A percentile compares a stretch with the other conserved stretches of the same genome.
Conservation (phyloP, 805 yeast genomes). For the Candida cerambycidarum region DNA sequence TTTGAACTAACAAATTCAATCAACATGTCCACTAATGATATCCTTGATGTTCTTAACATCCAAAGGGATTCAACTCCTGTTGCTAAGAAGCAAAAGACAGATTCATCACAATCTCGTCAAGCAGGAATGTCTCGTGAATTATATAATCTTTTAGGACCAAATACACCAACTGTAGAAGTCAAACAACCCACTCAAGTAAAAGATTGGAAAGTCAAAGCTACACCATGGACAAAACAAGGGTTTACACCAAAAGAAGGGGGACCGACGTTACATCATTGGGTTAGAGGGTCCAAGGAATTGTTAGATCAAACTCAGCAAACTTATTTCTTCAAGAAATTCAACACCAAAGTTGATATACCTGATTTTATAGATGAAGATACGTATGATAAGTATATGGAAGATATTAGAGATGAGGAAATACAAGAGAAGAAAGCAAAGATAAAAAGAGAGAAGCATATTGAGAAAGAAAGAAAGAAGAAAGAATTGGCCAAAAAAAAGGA, state of each 20-base stretch:
- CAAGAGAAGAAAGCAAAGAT: constrained; percentile 14
- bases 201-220: constrained; percentile 64
- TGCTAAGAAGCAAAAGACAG: constrained; percentile 41
- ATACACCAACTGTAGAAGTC: constrained; percentile 76
- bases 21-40: constrained; percentile 49
- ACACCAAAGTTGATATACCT: constrained; percentile 69
- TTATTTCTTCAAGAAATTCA: constrained; percentile 73
- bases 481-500: constrained; percentile 12
- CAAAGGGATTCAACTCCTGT: constrained; percentile 46
- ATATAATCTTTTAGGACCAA: constrained; percentile 84
- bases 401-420: constrained; percentile 29
- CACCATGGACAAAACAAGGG: constrained; percentile 77
- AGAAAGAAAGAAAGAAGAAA: constrained; percentile 15
- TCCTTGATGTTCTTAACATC: constrained; percentile 74
- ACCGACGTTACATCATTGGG: constrained; percentile 73
- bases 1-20: background rate
- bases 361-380: constrained; percentile 59
- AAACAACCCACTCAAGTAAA: constrained; percentile 41
- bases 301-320: constrained; percentile 37
- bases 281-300: constrained; percentile 61
- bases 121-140: constrained; percentile 88
- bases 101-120: constrained; percentile 24
- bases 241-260: constrained; percentile 44
- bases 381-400: constrained; percentile 51
- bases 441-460: constrained; percentile 17